Base-by-base conservation (phyloP, 208 protist species). In the Trypanosoma mega region DNA sequence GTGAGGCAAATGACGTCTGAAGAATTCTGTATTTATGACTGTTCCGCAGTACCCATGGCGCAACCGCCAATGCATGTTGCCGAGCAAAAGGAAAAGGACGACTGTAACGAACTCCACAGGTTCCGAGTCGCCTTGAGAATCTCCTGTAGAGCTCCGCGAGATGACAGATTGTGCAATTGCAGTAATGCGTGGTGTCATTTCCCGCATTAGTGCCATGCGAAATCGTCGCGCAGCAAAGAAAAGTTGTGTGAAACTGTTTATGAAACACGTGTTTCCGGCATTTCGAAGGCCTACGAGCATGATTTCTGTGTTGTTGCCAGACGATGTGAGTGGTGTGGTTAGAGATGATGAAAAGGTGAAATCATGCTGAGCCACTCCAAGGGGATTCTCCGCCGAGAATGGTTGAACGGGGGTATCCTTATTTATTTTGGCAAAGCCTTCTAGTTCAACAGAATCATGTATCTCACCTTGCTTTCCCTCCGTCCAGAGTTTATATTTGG, bases 211-310 rank as follows among this genome's bases (percentile, higher is more conserved):
- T 55, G 58, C 41, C 44, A 68, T 39, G 18, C 62, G 36, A 56
- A 90, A 90, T 20, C 59, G 30, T 14, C 57, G 26, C 12, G 76
- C 73, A 18, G 58, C 63, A 56, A 71, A 80, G 33, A 90, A 71
- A 5, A 90, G 68, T 53, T 86, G 83, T 29, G 71, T 70, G 20
- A 85, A 72, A 44, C 83, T 85, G 66, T 86, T 86, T 0, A 86
- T 51, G 27, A 86, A 86, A 53, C 79, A 90, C 44, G 74, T 85
- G 72, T 90, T 86, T 16, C 83, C 83, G 3, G 53, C 58, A 52
- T 86, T 90, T 21, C 50, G 46, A 20, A 90, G 60, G 1, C 82
- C 82, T 0, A 90, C 67, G 56, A 72, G 79, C 14, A 63, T 58
- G 6, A 14, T 30, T 26, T 39, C 27, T 30, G 2, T 18, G 36